Evolutionary conservation across 768 basidiomycete species (phyloP).

Genomic region (Suillus discolor): DNA sequence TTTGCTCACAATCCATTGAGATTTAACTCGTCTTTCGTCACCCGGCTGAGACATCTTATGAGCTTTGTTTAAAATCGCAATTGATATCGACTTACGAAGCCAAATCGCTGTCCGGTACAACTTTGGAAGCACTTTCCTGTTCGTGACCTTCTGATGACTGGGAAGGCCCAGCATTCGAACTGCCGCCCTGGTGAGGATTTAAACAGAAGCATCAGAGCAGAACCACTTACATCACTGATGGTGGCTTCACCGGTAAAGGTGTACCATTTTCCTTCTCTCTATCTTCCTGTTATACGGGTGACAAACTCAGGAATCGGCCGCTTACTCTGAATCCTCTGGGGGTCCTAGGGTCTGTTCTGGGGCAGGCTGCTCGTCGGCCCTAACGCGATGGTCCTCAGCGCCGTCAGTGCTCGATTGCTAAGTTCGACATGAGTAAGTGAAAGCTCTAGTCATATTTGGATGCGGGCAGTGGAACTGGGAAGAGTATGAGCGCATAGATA

Average conservation of each 20-base stretch:
- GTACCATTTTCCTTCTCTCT: neutral
- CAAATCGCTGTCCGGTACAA: neutral
- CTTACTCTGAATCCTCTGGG: neutral
- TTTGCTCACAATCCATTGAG: no score
- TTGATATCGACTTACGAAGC: neutral
- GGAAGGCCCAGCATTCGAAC: no score
- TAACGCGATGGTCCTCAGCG: slow-evolving; percentile 38
- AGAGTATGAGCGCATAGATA: no score
- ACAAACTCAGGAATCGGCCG: neutral
- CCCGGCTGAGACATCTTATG: neutral
- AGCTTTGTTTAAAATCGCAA: neutral
- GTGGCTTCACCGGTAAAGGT: neutral
- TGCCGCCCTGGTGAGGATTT: neutral
- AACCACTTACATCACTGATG: neutral
- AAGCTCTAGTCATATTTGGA: no score
- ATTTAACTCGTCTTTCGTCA: neutral
- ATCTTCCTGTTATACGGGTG: neutral
- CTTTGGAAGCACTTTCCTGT: neutral
- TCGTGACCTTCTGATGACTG: neutral
- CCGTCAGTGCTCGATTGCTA: no score
- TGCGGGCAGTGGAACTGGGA: no score
- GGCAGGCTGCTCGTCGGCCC: neutral
- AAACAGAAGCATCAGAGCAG: neutral
- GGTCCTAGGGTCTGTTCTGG: neutral
- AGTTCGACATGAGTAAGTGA: no score